phyloP scores from a whole-genome alignment of 2,329 filamentous ascomycete genomes.

The Botrytis fabae region DNA sequence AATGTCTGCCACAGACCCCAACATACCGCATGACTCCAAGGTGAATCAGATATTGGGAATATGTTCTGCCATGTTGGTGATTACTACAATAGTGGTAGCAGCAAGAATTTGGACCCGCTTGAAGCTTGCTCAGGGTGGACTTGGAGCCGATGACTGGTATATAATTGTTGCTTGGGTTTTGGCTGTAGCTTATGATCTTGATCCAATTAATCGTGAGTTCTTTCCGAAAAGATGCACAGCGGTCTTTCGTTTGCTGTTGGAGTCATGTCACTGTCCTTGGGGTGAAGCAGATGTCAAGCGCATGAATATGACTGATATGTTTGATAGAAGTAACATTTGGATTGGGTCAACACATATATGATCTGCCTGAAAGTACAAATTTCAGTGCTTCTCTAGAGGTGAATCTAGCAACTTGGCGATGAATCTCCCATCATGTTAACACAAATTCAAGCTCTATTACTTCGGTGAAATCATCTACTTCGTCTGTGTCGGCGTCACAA shows the following conservation, averaged over 20 bases:
- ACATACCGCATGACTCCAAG: conserved; percentile 17
- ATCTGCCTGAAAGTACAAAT: conserved; percentile 8
- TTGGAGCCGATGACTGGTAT: conserved; percentile 19
- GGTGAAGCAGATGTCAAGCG: not conserved
- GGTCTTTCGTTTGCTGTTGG: not conserved
- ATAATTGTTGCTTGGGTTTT: conserved; percentile 20
- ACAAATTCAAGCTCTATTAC: conserved; percentile 10
- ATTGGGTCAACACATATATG: conserved; percentile 17
- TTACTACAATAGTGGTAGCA: conserved; percentile 12
- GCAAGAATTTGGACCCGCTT: conserved; percentile 6
- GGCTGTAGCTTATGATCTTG: conserved; percentile 13
- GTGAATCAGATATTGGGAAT: conserved; percentile 14
- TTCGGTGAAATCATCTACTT: conserved; percentile 16
- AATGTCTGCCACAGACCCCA: not conserved
- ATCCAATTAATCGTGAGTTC: conserved; percentile 19
- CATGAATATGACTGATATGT: not conserved
- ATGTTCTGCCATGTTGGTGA: conserved; percentile 20
- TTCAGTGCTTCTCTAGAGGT: conserved; percentile 21
- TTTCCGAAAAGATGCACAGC: not conserved
- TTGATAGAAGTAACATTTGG: conserved; percentile 15
- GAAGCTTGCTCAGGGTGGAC: conserved; percentile 16
- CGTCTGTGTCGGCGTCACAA: conserved; percentile 10
- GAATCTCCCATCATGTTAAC: not conserved
- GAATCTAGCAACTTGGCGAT: not conserved
- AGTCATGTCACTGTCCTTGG: not conserved